phyloP scores from a whole-genome alignment of 345 rosid genomes.

The Kandelia obovata region DNA sequence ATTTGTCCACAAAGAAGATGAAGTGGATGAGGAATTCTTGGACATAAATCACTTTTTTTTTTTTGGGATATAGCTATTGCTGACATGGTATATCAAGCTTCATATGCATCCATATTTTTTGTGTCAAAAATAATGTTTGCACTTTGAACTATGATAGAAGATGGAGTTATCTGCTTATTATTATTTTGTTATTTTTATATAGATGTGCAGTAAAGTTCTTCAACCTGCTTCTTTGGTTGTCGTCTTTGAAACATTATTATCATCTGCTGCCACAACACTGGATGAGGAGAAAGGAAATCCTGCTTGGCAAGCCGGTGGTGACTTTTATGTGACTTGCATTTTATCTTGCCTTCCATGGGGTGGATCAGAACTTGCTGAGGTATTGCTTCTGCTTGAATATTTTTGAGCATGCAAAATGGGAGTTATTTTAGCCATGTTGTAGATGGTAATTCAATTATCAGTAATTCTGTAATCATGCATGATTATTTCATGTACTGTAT shows the following conservation, averaged over 20 bases:
- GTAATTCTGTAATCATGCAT: no score
- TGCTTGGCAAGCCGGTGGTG: conserved; percentile 93
- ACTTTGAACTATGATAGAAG: not conserved
- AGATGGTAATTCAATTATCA: not conserved
- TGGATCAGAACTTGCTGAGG: conserved; percentile 93
- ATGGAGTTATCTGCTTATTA: not conserved
- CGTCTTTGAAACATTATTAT: conserved; percentile 77
- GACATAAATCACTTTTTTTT: no score
- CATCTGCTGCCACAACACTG: conserved; percentile 92
- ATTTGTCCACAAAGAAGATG: no score
- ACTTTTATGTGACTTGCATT: conserved; percentile 84
- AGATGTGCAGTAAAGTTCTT: conserved; percentile 96
- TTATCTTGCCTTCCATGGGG: conserved; percentile 98
- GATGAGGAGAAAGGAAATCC: conserved; percentile 99
- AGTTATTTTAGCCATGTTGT: not conserved
- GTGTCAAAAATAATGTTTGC: no score
- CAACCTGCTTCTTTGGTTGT: conserved; percentile 86
- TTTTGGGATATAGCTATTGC: no score
- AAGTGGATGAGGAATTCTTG: no score
- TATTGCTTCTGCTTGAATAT: conserved; percentile 27
- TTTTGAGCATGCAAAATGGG: not conserved
- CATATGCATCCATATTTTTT: no score
- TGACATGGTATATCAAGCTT: no score
- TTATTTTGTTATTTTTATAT: conserved; percentile 12
- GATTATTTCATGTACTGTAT: no score